Base-by-base conservation (phyloP, 192 early-diverging fungal genomes). In the Paraglomus occultum region DNA sequence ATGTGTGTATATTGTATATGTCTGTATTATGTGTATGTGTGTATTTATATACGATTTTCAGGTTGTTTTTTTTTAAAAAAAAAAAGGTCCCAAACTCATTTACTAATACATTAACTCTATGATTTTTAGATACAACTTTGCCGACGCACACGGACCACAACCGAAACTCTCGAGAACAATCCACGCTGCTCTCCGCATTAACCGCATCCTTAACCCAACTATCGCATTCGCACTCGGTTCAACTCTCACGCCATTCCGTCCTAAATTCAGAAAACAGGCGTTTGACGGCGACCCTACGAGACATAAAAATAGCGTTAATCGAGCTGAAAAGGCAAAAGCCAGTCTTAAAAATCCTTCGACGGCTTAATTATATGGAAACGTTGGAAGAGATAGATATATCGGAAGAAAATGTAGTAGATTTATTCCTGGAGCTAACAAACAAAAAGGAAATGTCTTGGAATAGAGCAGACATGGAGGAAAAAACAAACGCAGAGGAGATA, bases 301-400 rank as follows among this genome's bases (percentile, higher is more conserved):
- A 48, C 11, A 40, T 69, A 23, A 54, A 69, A 69, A 22, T 57
- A 12, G 40, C 67, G 2, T 20, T 69, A 6, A 22, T 69, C 38
- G 22, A 51, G 22, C 45, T 69, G 42, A 54, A 51, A 15, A 49
- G 55, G 55, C 52, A 69, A 47, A 48, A 18, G 43, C 67, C 43
- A 8, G 67, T 69, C 2, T 46, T 69, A 22, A 51, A 51, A 44
- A 40, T 69, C 9, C 47, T 69, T 4, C 67, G 53, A 12, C 53
- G 47, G 31, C n/a, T 67, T 20, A 43, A 31, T 5, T 42, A 42
- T 5, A 69, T 57, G 20, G 67, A 69, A 44, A 22, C 53, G 15
- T 51, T 69, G n/a, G 52, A 57, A 22, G 52, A 43, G n/a, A 38
- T 14, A 46, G 67, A 69, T 69, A 44, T 69, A 38, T 14, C 18